Evolutionary conservation across 495 filamentous ascomycete species (phyloP).

Genomic region (Darksidea phi): DNA sequence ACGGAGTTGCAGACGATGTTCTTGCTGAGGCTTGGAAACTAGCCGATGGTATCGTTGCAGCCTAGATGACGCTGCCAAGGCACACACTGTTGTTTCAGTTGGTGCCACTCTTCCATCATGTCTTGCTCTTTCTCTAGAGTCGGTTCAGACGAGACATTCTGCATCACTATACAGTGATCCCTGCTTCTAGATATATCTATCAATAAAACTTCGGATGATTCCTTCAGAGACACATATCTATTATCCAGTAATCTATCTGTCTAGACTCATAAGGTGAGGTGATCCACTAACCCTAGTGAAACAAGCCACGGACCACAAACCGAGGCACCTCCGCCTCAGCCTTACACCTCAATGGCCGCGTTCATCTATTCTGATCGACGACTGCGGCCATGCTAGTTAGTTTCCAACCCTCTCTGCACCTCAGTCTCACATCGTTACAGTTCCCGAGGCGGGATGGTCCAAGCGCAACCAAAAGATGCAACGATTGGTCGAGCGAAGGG

Average conservation of each 20-base stretch:
- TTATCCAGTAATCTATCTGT: background rate
- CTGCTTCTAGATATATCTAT: too few relatives aligned
- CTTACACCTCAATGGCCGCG: background rate
- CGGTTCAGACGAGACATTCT: too few relatives aligned
- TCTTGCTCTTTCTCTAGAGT: too few relatives aligned
- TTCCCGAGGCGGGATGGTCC: too few relatives aligned
- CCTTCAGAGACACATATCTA: background rate
- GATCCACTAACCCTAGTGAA: background rate
- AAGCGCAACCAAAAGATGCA: too few relatives aligned
- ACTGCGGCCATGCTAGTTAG: too few relatives aligned
- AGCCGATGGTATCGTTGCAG: conserved; percentile 3
- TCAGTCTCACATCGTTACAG: too few relatives aligned
- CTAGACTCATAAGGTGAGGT: background rate
- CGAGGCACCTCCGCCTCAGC: background rate
- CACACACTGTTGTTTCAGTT: background rate
- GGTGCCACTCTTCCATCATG: too few relatives aligned
- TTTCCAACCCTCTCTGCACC: too few relatives aligned
- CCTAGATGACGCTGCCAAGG: background rate
- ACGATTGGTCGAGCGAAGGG: too few relatives aligned
- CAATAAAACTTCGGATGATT: too few relatives aligned
- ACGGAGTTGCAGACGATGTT: background rate
- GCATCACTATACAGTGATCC: too few relatives aligned
- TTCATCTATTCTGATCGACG: background rate
- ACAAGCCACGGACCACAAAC: background rate
- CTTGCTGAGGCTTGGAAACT: conserved; percentile 13